phyloP scores from a whole-genome alignment of 2,329 filamentous ascomycete species.

The Claviceps arundinis region DNA sequence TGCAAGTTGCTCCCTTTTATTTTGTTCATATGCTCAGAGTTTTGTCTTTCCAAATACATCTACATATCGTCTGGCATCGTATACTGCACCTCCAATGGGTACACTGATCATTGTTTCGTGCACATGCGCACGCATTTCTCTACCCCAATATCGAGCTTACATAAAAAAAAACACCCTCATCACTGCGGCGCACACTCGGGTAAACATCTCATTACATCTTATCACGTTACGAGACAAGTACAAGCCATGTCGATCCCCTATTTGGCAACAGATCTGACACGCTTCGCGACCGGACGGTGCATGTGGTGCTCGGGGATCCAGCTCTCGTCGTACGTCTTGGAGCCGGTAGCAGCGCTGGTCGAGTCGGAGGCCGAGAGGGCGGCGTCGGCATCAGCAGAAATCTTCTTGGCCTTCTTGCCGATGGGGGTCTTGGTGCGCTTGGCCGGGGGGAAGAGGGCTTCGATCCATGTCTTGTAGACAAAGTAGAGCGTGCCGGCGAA shows the following conservation, averaged over 20 bases:
- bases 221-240: not conserved
- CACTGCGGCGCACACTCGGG: no score
- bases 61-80: no score
- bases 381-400: slow-evolving; percentile 42
- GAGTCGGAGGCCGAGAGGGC: slow-evolving; percentile 58
- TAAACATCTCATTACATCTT: no score
- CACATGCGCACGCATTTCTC: no score
- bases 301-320: slow-evolving; percentile 90
- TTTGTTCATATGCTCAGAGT: no score
- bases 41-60: no score
- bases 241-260: slow-evolving; percentile 8
- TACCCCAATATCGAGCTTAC: no score
- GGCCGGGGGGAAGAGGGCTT: slow-evolving; percentile 85
- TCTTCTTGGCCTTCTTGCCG: slow-evolving; percentile 50
- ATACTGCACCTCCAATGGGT: no score
- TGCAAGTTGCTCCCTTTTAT: no score
- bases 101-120: no score
- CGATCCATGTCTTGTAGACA: slow-evolving; percentile 97
- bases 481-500: slow-evolving; percentile 82
- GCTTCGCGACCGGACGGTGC: slow-evolving; percentile 64
- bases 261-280: slow-evolving; percentile 48
- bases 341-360: slow-evolving; percentile 52
- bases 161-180: no score
- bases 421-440: slow-evolving; percentile 48
- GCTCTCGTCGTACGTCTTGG: slow-evolving; percentile 73